Conservation (phyloP, 1,139 yeast species). For the Debaryomyces sp. region DNA sequence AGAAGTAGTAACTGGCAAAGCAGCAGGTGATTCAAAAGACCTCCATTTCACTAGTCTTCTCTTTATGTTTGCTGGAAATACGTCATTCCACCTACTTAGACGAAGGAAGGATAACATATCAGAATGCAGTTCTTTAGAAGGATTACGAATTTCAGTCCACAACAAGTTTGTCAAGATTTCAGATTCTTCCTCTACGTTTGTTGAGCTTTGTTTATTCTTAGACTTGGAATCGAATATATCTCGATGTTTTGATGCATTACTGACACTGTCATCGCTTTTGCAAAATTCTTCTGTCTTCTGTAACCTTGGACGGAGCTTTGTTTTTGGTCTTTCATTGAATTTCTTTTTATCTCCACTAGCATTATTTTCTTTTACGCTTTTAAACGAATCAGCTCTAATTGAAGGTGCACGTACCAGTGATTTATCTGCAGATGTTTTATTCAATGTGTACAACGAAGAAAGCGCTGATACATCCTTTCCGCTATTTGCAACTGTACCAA, state of each 20-base stretch:
- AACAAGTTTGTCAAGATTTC: constrained; percentile 30
- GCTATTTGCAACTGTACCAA: constrained; percentile 41
- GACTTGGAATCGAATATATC: constrained; percentile 3
- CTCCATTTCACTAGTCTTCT: constrained; percentile 84
- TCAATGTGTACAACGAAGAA: constrained; percentile 42
- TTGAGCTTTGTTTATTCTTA: background rate
- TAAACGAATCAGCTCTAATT: background rate
- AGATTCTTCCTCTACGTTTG: constrained; percentile 6
- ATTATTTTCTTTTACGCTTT: background rate
- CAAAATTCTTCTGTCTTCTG: background rate
- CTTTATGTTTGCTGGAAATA: constrained; percentile 70
- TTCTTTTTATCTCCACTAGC: background rate
- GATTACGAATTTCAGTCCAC: constrained; percentile 73
- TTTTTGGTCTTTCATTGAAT: background rate
- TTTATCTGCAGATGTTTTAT: constrained; percentile 35
- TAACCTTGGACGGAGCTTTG: background rate
- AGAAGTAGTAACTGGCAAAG: constrained; percentile 79
- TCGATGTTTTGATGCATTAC: background rate
- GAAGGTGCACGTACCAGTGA: background rate
- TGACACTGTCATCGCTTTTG: background rate
- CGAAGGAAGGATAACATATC: constrained; percentile 45
- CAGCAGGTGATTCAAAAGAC: constrained; percentile 90
- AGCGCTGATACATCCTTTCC: constrained; percentile 39
- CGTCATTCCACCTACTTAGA: constrained; percentile 78
- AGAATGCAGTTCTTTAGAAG: constrained; percentile 59